Evolutionary conservation across 768 basidiomycete genomes (phyloP), one percentile per base, ranked within the genome.

Genomic region (Lactarius tabidus): DNA sequence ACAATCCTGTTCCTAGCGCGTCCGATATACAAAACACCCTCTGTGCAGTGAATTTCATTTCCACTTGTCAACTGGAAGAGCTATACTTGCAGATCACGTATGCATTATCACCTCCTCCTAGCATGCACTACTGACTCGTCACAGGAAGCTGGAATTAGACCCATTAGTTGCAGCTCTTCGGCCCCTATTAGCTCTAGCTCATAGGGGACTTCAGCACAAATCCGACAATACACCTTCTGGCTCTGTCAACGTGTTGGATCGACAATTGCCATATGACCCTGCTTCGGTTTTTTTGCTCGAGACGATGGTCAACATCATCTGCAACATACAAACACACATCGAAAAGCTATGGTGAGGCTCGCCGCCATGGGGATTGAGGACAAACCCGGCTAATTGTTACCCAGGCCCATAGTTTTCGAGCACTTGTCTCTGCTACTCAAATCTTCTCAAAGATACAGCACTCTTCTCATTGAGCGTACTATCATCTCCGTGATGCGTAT

Each of bases 11-110:
- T 2, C 87, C 90, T 2, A 90, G 93, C 70, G 90, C 92, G n/a
- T 95, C 90, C 0, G 95, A 98, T 70, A 80, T 98, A n/a, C 96
- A 98, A 77, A 95, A 88, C 65, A 98, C 97, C 0, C 79, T 99
- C 3, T 95, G 91, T 67, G 90, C 96, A 6, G 90, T 98, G 55
- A 97, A 99, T 73, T 98, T 95, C 73, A 89, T 99, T 64, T 87
- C 88, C 2, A 91, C 93, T 20, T 99, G 97, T 75, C 86, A 90
- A 39, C 78, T 99, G 39, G 97, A 99, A 69, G 94, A 97, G 72
- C 81, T 99, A 2, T 98, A 98, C 76, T 86, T 83, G 48, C 93
- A 98, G 72, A 94, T 98, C 36, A 86, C 90, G 95, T 96, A 73
- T 79, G 23, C 18, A 17, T 61, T 53, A n/a, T 57, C 53, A 23